phyloP scores from a whole-genome alignment of 1,139 yeast genomes.

The Geotrichum citri-aurantii region DNA sequence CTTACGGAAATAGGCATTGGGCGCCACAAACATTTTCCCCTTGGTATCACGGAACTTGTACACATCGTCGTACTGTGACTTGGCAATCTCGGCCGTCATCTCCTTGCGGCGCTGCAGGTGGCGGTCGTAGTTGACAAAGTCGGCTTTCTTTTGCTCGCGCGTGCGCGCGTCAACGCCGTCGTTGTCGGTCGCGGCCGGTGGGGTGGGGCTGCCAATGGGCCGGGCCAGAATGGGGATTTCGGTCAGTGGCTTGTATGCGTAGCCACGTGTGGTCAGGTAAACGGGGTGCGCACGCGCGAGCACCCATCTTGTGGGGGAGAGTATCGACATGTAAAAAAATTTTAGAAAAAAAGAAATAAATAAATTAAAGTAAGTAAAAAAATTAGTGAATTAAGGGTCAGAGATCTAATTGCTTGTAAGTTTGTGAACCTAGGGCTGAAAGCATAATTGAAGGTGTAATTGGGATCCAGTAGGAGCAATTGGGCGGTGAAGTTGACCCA shows the following conservation, averaged over 20 bases:
- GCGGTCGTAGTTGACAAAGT: slow-evolving; percentile 45
- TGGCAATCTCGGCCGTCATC: slow-evolving; percentile 56
- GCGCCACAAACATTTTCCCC: slow-evolving; percentile 81
- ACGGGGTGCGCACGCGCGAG: neutral
- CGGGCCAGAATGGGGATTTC: slow-evolving; percentile 37
- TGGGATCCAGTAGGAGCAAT: neutral
- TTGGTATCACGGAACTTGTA: slow-evolving; percentile 72
- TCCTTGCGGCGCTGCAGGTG: slow-evolving; percentile 31
- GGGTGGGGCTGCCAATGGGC: slow-evolving; percentile 43
- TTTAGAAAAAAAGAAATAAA: no score
- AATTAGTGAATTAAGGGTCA: neutral
- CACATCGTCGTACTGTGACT: slow-evolving; percentile 82
- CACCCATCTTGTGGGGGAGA: neutral
- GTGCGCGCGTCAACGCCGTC: slow-evolving; percentile 36
- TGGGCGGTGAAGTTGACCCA: neutral
- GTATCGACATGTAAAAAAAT: neutral
- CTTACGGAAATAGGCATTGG: slow-evolving; percentile 63
- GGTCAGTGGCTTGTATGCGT: slow-evolving; percentile 13
- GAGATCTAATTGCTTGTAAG: neutral
- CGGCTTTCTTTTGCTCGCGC: slow-evolving; percentile 38
- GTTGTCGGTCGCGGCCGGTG: slow-evolving; percentile 39
- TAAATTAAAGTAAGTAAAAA: no score
- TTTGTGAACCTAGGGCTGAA: no score
- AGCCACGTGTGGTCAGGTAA: slow-evolving; percentile 3
- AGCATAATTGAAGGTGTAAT: neutral